Evolutionary conservation across 2,329 filamentous ascomycete genomes (phyloP).

Genomic region (Penicillium sp.): DNA sequence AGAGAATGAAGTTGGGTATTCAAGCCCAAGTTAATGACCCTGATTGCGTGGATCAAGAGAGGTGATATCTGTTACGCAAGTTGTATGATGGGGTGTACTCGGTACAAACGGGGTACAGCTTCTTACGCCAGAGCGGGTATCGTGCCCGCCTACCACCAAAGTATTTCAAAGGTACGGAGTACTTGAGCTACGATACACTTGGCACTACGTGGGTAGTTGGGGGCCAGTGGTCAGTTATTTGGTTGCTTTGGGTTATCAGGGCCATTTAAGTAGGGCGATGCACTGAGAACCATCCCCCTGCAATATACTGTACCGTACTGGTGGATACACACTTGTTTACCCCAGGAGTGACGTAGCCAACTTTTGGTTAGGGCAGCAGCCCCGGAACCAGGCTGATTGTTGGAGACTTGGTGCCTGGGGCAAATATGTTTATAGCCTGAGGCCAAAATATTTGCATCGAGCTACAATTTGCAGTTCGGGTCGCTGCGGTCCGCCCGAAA

Average conservation of each 20-base stretch:
- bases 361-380: constrained; percentile 21
- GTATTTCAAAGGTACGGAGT: background rate
- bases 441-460: background rate
- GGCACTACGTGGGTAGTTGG: background rate
- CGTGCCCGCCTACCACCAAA: constrained; percentile 4
- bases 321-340: constrained; percentile 22
- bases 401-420: constrained; percentile 25
- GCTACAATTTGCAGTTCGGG: constrained; percentile 26
- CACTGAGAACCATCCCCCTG: background rate
- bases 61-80: constrained; percentile 21
- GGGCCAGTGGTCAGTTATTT: background rate
- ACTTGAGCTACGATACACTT: background rate
- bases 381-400: constrained; percentile 6
- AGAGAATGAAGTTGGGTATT: constrained; percentile 20
- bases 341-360: constrained; percentile 30
- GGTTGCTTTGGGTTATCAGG: background rate
- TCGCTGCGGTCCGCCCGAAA: constrained; percentile 26
- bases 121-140: background rate
- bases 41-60: constrained; percentile 24
- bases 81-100: constrained; percentile 9
- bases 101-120: constrained; percentile 13
- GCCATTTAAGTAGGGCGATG: background rate
- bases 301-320: constrained; percentile 13
- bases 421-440: background rate
- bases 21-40: constrained; percentile 23